These are phyloP conservation scores for Ascochyta rabiei DNA, from an alignment of 2,329 filamentous ascomycete species.

Conservation along the genomic window DNA sequence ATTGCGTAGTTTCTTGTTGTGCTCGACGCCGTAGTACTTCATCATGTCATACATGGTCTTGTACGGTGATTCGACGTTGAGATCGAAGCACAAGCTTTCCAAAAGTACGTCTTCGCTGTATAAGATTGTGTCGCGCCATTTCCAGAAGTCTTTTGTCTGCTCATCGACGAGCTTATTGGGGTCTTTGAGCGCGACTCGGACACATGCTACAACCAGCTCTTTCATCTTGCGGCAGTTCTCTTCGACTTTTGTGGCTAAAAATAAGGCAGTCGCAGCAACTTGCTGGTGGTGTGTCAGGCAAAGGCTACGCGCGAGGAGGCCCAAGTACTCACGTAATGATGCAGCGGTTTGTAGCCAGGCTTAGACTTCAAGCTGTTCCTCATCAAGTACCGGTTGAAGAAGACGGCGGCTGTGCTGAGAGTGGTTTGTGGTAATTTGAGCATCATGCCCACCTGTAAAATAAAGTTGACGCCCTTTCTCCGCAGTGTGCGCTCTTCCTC, in stretches of 20 bases:
- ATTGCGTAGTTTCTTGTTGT: constrained; percentile 83
- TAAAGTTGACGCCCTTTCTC: constrained; percentile 95
- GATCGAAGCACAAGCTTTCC: constrained; percentile 90
- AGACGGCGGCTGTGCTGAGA: constrained; percentile 87
- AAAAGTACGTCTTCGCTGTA: constrained; percentile 92
- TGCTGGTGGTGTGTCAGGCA: constrained; percentile 54
- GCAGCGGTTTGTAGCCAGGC: constrained; percentile 71
- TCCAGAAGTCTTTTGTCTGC: constrained; percentile 98
- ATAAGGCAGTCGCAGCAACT: constrained; percentile 88
- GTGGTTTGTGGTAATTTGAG: constrained; percentile 92
- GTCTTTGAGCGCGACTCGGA: constrained; percentile 94
- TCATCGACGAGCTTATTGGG: constrained; percentile 89
- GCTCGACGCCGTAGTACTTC: constrained; percentile 72
- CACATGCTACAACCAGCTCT: constrained; percentile 90
- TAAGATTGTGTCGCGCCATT: constrained; percentile 93
- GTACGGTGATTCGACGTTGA: constrained; percentile 89
- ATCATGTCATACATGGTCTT: constrained; percentile 82
- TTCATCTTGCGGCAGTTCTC: constrained; percentile 97
- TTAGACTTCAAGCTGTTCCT: constrained; percentile 78
- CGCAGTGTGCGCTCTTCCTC: constrained; percentile 80
- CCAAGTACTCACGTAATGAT: constrained; percentile 71
- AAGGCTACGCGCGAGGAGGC: not conserved
- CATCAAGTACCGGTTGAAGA: constrained; percentile 97
- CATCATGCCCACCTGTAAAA: constrained; percentile 90
- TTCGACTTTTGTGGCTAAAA: constrained; percentile 95